Percentiles rank a stretch among this genome's conserved stretches.
Conservation (phyloP, 371 early-diverging fungal species). For the Saksenaea vasiformis region DNA sequence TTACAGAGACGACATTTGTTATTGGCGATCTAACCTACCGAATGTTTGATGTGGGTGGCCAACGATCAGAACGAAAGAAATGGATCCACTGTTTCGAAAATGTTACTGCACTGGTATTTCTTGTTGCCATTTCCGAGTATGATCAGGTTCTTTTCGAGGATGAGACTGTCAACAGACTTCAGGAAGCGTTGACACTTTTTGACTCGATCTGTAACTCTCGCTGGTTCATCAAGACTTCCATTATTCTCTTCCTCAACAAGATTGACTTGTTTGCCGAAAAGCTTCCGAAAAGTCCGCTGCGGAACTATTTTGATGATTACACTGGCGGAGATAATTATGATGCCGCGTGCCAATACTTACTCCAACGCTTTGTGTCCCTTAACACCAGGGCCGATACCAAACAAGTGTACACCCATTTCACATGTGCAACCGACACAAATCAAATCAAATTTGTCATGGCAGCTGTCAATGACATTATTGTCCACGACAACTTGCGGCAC, state of each 20-base stretch:
- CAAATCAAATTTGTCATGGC: conserved; percentile 73
- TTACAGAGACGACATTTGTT: conserved; percentile 82
- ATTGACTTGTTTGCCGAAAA: conserved; percentile 32
- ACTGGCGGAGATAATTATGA: conserved; percentile 64
- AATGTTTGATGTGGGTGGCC: conserved; percentile 94
- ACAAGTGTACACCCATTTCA: conserved; percentile 54
- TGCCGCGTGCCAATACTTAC: conserved; percentile 49
- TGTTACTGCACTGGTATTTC: conserved; percentile 89
- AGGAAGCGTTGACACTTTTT: conserved; percentile 28
- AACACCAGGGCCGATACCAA: conserved; percentile 44
- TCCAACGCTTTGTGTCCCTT: conserved; percentile 46
- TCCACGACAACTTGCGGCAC: conserved; percentile 62
- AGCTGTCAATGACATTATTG: conserved; percentile 73
- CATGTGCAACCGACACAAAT: conserved; percentile 67
- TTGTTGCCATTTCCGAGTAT: conserved; percentile 56
- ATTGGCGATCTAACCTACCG: conserved; percentile 83
- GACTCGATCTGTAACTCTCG: conserved; percentile 32
- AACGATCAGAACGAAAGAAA: conserved; percentile 84
- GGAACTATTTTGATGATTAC: conserved; percentile 27
- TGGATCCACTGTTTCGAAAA: conserved; percentile 94
- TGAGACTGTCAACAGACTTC: conserved; percentile 23
- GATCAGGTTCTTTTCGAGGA: conserved; percentile 28
- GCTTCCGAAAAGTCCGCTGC: conserved; percentile 18
- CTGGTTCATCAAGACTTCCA: conserved; percentile 26
- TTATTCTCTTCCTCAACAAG: conserved; percentile 26